Conservation (phyloP, 2,329 filamentous ascomycete genomes). For the Pseudogymnoascus sp. region DNA sequence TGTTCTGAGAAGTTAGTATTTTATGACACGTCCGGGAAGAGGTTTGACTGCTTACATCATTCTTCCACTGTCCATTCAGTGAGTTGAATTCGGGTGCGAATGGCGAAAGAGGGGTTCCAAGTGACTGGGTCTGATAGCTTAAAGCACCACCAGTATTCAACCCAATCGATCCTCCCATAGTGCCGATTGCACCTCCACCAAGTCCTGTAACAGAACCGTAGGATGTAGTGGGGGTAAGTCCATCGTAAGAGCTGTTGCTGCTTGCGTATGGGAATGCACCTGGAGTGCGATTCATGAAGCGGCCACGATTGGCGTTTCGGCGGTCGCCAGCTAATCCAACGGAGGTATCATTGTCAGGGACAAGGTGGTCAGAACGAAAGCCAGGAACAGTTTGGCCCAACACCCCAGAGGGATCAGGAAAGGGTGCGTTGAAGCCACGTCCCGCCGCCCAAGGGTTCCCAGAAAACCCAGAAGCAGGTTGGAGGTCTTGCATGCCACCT, state of each 20-base stretch:
- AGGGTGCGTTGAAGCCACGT: constrained; percentile 28
- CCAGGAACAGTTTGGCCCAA: constrained; percentile 22
- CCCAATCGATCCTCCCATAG: constrained; percentile 19
- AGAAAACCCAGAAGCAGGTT: constrained; percentile 32
- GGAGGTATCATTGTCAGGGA: constrained; percentile 25
- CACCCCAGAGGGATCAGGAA: constrained; percentile 21
- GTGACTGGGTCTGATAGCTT: constrained; percentile 43
- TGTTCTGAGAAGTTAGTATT: constrained; percentile 33
- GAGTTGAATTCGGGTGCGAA: constrained; percentile 70
- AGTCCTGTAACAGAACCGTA: constrained; percentile 26
- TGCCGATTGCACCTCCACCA: constrained; percentile 17
- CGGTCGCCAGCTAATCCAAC: constrained; percentile 20
- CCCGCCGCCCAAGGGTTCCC: constrained; percentile 46
- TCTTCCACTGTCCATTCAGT: constrained; percentile 28
- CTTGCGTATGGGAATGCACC: constrained; percentile 27
- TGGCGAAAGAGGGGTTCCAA: constrained; percentile 63
- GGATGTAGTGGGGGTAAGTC: constrained; percentile 24
- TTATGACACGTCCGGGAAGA: constrained; percentile 18
- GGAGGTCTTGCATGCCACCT: constrained; percentile 20
- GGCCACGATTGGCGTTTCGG: constrained; percentile 23
- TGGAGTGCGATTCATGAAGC: constrained; percentile 24
- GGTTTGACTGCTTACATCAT: constrained; percentile 26
- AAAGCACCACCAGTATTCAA: constrained; percentile 16
- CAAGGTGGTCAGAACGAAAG: constrained; percentile 27
- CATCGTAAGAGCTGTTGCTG: constrained; percentile 30